These are phyloP conservation scores for Calonectria fujianensis DNA, from an alignment of 2,329 filamentous ascomycete genomes.

Conservation along the genomic window DNA sequence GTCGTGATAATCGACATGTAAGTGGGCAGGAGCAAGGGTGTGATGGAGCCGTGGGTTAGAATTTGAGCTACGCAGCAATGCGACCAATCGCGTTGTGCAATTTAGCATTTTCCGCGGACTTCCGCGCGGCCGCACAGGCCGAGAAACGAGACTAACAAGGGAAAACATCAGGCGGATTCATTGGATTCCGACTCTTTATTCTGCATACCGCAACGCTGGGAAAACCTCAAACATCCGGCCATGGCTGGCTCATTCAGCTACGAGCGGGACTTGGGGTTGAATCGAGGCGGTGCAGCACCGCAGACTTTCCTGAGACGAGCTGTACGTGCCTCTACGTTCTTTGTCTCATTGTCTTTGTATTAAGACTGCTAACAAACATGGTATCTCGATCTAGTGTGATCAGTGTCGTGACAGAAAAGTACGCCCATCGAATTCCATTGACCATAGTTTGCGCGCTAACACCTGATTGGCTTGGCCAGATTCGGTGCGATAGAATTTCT, in stretches of 20 bases:
- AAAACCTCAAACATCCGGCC: background rate
- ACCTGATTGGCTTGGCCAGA: background rate
- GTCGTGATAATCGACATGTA: background rate
- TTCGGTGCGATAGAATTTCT: background rate
- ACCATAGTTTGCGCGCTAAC: background rate
- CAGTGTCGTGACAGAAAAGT: background rate
- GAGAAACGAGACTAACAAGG: background rate
- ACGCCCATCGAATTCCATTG: background rate
- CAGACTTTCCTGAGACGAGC: background rate
- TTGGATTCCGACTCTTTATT: background rate
- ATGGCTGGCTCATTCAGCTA: background rate
- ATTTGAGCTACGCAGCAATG: background rate
- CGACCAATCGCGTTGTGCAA: background rate
- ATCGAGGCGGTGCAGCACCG: background rate
- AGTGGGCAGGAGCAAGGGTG: background rate
- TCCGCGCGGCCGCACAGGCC: background rate
- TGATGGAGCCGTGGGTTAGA: background rate
- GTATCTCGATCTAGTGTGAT: background rate
- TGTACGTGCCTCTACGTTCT: background rate
- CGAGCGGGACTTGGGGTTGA: background rate
- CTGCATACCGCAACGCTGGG: background rate
- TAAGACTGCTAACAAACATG: background rate
- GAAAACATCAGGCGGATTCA: background rate
- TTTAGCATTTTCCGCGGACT: background rate
- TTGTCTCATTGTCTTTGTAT: background rate